Evolutionary conservation across 345 rosid genomes (phyloP), one percentile per base, ranked within the genome.

Genomic region (Jatropha curcas): DNA sequence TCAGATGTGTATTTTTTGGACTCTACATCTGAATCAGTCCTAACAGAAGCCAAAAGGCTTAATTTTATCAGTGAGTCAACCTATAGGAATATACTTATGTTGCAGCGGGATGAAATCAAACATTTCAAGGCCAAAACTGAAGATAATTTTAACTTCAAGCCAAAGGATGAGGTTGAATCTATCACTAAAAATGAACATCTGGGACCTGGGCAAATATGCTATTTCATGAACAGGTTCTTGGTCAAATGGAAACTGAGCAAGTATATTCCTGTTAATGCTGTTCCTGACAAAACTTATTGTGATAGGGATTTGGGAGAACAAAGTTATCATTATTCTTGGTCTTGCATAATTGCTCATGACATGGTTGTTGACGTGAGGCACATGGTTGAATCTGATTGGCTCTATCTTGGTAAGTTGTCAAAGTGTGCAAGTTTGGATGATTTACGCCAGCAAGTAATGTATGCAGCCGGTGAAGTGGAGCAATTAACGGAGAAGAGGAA

Each of bases 381-480:
- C 65, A 87, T 90, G 98, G 62, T 79, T 51, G 95, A 90, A 75
- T 75, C 85, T 4, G 97, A 94, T 76, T 92, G 97, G 95, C 77
- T 94, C 5, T 85, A 83, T 78, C 97, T 94, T 37, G 84, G 87
- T 14, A 84, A 88, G 86, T 80, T 90, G 85, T 84, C 86, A 13
- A 86, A 75, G 60, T 45, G 62, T 63, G 60, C n/a, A 28, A 71
- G 51, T 68, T 68, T 60, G 61, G 83, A 81, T 60, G 63, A 81
- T 63, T 62, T 68, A 50, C 80, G 77, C 25, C 68, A 27, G 35
- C 51, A 78, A 71, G 71, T 60, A 27, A 60, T 28, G 17, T 37
- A 41, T 27, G 20, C 34, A 34, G 24, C 69, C 5, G 10, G 64
- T 59, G 45, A 58, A 65, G 48, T 16, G 6, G 68, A 28, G 50